These are phyloP conservation scores for Sparassis latifolia DNA, from an alignment of 1,284 basidiomycete species.

Conservation along the genomic window DNA sequence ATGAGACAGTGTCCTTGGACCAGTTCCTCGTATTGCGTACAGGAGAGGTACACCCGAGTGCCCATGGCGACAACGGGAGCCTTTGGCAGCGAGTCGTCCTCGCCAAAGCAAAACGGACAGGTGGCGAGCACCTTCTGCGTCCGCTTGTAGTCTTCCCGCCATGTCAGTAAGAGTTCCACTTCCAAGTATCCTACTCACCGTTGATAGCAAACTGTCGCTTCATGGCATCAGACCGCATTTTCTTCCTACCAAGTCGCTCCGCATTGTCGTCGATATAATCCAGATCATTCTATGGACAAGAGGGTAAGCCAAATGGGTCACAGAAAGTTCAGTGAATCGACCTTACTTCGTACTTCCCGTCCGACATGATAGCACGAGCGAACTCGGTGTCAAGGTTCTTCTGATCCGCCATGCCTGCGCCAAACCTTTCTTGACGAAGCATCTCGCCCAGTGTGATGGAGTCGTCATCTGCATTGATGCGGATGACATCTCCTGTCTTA, in stretches of 20 bases:
- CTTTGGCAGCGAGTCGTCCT: slow-evolving; percentile 80
- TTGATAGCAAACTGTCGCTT: slow-evolving; percentile 96
- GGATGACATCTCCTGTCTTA: slow-evolving; percentile 81
- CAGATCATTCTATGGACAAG: slow-evolving; percentile 55
- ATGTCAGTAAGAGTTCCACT: background rate
- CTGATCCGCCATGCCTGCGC: slow-evolving; percentile 83
- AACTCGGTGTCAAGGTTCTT: slow-evolving; percentile 90
- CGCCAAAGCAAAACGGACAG: slow-evolving; percentile 86
- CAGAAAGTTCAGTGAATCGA: background rate
- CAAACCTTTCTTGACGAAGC: slow-evolving; percentile 87
- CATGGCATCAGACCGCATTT: slow-evolving; percentile 94
- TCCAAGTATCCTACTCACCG: slow-evolving; percentile 41
- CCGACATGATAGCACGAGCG: slow-evolving; percentile 81
- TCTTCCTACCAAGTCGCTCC: slow-evolving; percentile 84
- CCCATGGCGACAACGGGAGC: slow-evolving; percentile 88
- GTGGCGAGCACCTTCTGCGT: slow-evolving; percentile 87
- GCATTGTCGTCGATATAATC: slow-evolving; percentile 98
- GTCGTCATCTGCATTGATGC: slow-evolving; percentile 89
- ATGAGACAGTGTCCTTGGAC: slow-evolving; percentile 89
- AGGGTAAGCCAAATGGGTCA: background rate
- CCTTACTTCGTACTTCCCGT: slow-evolving; percentile 79
- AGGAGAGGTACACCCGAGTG: slow-evolving; percentile 83
- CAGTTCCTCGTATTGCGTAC: slow-evolving; percentile 83
- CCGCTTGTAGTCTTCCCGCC: slow-evolving; percentile 78
- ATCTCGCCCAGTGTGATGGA: slow-evolving; percentile 82